Evolutionary conservation across 345 rosid species (phyloP).

Genomic region (Raphanus sativus): DNA sequence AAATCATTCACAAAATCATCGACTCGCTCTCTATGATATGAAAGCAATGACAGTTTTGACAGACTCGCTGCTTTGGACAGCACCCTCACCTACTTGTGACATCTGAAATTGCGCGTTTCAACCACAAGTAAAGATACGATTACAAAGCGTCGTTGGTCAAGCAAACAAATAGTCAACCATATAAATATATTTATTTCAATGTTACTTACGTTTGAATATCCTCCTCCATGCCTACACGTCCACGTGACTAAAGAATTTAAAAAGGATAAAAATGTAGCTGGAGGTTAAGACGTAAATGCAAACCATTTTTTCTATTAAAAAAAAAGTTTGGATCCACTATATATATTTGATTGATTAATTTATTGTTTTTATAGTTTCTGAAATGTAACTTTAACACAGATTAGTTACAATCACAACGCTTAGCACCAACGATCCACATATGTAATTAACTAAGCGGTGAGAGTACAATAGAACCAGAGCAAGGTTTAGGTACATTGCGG

Average conservation of each 20-base stretch:
- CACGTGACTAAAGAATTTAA: not conserved
- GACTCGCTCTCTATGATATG: conserved; percentile 5
- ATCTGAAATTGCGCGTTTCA: not conserved
- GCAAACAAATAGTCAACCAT: conserved; percentile 25
- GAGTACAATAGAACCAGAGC: conserved; percentile 5
- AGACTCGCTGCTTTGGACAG: not conserved
- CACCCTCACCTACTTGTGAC: not conserved
- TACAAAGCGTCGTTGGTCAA: not conserved
- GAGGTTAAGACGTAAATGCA: conserved; percentile 13
- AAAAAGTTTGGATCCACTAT: not conserved
- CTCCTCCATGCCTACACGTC: conserved; percentile 14
- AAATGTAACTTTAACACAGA: not conserved
- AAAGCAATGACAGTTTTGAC: conserved; percentile 6
- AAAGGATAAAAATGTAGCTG: not conserved
- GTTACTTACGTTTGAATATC: not conserved
- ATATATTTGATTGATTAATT: not conserved
- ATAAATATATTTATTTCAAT: not conserved
- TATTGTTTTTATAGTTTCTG: not conserved
- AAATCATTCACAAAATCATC: not conserved
- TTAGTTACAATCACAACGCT: conserved; percentile 3
- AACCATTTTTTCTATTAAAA: not conserved
- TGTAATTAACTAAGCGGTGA: conserved; percentile 10
- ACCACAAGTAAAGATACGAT: conserved; percentile 25
- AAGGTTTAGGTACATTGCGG: conserved; percentile 40
- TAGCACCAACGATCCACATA: not conserved